Base-by-base conservation (phyloP, 2,329 filamentous ascomycete genomes). In the Xylaria sp. region DNA sequence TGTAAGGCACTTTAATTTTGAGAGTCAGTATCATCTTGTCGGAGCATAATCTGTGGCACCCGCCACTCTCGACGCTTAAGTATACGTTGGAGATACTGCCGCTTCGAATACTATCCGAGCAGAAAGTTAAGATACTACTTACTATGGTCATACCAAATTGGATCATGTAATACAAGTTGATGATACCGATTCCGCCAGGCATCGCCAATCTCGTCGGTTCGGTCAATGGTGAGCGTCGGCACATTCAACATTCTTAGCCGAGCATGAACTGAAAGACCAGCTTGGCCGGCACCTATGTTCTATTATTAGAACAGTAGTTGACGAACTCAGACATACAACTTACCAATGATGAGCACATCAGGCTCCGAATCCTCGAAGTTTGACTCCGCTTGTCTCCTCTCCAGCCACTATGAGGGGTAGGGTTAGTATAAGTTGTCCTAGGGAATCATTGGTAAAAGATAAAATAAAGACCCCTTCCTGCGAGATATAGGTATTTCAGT, bases 101-200 rank as follows among this genome's bases (percentile, higher is more conserved):
- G 7, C n/a, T 58, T 41, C 23, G 12, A 7, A 23, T 56, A 28
- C n/a, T 59, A n/a, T 13, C 13, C 15, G 23, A 48, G 23, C 2
- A 37, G 25, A 1, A 23, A 15, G n/a, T 18, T 2, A 7, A 56
- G 9, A 50, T 15, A 23, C 50, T 50, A 72, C 69, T 72, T 31
- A 72, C 69, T 65, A 74, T 87, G 84, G 58, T 86, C 84, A 69
- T 82, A 85, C 82, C 84, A 89, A 18, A 91, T 85, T 0, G 89
- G 89, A 72, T 91, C 89, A 74, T 92, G 90, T 0, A 90, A 84
- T 0, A 91, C 82, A 6, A 85, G 82, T 59, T 84, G 82, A 66
- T 82, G 84, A 71, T 90, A 90, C 23, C 89, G 81, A 23, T 83
- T 84, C 44, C 87, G 82, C 89, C 89, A 91, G 73, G 86, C 88